Evolutionary conservation across 2,329 filamentous ascomycete species (phyloP), one percentile per base, ranked within the genome.

Genomic region (Hypoxylon sp.): DNA sequence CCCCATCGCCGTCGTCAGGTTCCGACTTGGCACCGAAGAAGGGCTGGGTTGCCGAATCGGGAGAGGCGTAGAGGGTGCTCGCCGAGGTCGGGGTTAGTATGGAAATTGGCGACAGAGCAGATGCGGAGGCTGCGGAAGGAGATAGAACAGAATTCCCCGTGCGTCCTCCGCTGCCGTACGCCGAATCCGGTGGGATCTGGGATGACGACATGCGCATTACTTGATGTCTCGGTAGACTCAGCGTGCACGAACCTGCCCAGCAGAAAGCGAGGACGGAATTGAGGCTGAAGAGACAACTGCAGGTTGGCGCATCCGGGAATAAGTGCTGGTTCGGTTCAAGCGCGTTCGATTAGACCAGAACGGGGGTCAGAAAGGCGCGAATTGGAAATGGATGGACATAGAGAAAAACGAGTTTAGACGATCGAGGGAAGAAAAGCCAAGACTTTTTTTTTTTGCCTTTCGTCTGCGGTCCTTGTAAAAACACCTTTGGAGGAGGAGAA

Each of bases 121-220:
- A 29, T 21, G 38, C 49, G 15, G 47, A 60, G 15, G 29, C 54
- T 20, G 47, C 29, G 13, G 66, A 54, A 41, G 58, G 29, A 38
- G 58, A 63, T 35, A 48, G 43, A n/a, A 11, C 49, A 54, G 58
- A 60, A 29, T 45, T 35, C 27, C 59, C 55, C 52, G 55, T 45
- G 18, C 31, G 63, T 64, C 65, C 65, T 64, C 68, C 65, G 60
- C 62, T 66, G 65, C 67, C 65, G 64, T 68, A 62, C 60, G 67
- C 67, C 63, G 68, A 66, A 55, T 67, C 66, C 64, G 64, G 63
- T 62, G 67, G 64, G 55, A 66, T 61, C 47, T 67, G 67, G 55
- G 68, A 68, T 63, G 67, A 63, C 67, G 69, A 70, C 69, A 71
- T 71, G 63, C 62, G 60, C 59, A 43, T 62, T 62, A 37, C 53